Base-by-base conservation (phyloP, 164 flowering plant genomes). In the Sextonia rubra region DNA sequence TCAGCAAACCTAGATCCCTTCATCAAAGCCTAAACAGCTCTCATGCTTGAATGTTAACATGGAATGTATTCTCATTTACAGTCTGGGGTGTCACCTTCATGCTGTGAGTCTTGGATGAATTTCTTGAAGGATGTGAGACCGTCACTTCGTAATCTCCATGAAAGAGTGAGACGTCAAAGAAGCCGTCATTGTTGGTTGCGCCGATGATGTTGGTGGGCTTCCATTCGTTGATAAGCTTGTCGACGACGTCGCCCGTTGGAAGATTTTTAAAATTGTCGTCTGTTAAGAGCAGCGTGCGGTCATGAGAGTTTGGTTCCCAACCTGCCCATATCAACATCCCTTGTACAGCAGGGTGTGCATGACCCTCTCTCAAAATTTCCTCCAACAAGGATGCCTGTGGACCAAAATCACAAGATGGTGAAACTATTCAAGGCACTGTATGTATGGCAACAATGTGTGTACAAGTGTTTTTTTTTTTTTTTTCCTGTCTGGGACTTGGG, bases 311-410 rank as follows among this genome's bases (percentile, higher is more conserved):
- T 5, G 90, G 83, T 0, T 18, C 25, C 86, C 85, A 79, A 1
- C 86, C 86, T 7, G 87, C 69, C 97, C 95, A 93, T 20, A 91
- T 2, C 3, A 93, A 73, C 3, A 95, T 90, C 6, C 98, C 98
- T 0, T 81, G 3, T 0, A 95, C 77, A 1, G 77, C 81, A 2
- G 89, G 91, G 56, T 95, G 97, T 17, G 88, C 52, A 55, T 84
- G 80, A 4, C 68, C 81, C 73, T 91, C 98, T 75, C 87, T 84
- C 30, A 92, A 71, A 15, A 91, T 44, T 26, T 84, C 72, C 69
- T 90, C 92, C 81, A 91, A 76, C 73, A 73, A 73, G 23, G 17
- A 12, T 47, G 90, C 91, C 90, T 87, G 86, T 20, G 9, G 61
- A 25, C 18, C 60, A 27, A 25, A 25, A 63, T 25, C 12, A 63